Evolutionary conservation across 768 basidiomycete species (phyloP), one percentile per base, ranked within the genome.

Genomic region (Trametes cingulata): DNA sequence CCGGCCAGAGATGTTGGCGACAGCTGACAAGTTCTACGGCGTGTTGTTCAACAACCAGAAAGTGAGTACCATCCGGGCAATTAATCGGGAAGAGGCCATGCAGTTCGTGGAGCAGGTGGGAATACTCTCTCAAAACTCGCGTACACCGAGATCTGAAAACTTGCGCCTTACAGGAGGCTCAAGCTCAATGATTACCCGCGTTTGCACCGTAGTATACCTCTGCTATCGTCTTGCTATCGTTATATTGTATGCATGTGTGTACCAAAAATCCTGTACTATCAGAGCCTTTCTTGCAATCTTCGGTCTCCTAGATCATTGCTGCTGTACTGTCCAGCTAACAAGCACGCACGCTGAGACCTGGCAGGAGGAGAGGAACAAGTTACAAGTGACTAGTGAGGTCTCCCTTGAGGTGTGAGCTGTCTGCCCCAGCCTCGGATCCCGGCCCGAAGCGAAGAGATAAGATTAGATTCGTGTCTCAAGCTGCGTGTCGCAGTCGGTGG

Each of bases 41-140:
- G 97, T 98, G 10, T 76, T 96, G 60, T 98, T 97, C 77, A 93
- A 96, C 74, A 93, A 90, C 67, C 92, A 96, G 70, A 98, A 98
- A 72, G 88, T 98, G 59, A 93, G 91, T 55, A 90, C 90, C 0
- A 95, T 98, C 45, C 82, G 88, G 36, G 81, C 84, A 37, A 98
- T 98, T 74, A 90, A 86, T 65, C 82, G 88, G 43, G 94, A 95
- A 65, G 91, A 97, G 66, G 95, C 95, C 4, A 87, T 88, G 81
- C 88, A 94, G 68, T 98, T 98, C 73, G 91, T 98, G 25, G 96
- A 98, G 69, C 88, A 90, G 81, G 88, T 85, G 46, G 14, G 79
- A 74, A 3, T n/a, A 35, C 36, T 10, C 56, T 20, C 45, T 50
- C 27, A 39, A 33, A 5, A 9, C 41, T 0, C 42, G 2, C 19